Evolutionary conservation across 441 rosid genomes (phyloP), one percentile per base, ranked within the genome.

Genomic region (Croton laevigatus): DNA sequence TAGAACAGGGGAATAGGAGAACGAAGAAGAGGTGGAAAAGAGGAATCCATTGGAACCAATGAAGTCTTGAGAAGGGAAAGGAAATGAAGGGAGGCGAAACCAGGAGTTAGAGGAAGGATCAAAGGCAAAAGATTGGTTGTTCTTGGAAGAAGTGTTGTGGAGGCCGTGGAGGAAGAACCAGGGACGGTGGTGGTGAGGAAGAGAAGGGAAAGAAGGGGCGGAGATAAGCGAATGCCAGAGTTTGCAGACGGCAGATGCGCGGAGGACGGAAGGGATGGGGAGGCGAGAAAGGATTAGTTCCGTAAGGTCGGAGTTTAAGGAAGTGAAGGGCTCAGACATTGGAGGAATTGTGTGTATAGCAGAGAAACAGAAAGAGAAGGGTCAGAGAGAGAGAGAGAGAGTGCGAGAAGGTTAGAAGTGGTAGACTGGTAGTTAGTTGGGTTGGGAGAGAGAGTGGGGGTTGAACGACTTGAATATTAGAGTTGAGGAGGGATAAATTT

Each of bases 91-190:
- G 73, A 89, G 90, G 49, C 80, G 83, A 78, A 86, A 80, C 97
- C 98, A 93, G 23, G 90, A 46, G 61, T 78, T 48, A 55, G 98
- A 88, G 59, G 70, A 63, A 62, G 97, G 97, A 40, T 93, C 97
- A 69, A 84, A 90, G 54, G 91, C 97, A 62, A 90, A 90, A 38
- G 97, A 86, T 70, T 93, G 98, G 85, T 93, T 85, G 73, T 83
- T 86, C 55, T 78, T 82, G 51, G 89, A 77, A 73, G 87, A 85
- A 71, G 92, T 89, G 80, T 93, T 90, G 87, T 90, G 97, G 72
- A 89, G 78, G 53, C 97, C 98, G 66, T 82, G 78, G 78, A 93
- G 95, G 77, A 93, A 93, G 79, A 93, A 89, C 95, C 97, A 90
- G 8, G 93, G 91, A 42, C 48, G 79, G 80, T 64, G 51, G 78